Conservation (phyloP, 176 grass and related monocot species). For the Eragrostis nindensis region DNA sequence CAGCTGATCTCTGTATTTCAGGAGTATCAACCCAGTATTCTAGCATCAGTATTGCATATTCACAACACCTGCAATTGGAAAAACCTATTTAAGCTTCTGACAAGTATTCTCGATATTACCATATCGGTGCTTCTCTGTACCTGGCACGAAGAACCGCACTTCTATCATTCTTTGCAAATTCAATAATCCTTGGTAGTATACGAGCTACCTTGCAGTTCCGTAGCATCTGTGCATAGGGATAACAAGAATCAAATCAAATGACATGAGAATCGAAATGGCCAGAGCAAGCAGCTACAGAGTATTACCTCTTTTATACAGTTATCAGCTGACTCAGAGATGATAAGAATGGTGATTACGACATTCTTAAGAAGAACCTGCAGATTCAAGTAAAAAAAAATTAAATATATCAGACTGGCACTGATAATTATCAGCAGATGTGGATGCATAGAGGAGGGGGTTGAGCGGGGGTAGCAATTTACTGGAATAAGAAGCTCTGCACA, state of each 20-base stretch:
- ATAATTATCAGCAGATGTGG: background rate
- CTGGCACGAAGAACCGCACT: constrained; percentile 77
- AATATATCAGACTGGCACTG: constrained; percentile 12
- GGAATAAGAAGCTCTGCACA: constrained; percentile 88
- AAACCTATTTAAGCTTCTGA: constrained; percentile 8
- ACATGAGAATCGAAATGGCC: constrained; percentile 21
- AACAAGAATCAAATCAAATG: constrained; percentile 27
- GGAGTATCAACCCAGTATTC: constrained; percentile 89
- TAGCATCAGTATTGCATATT: constrained; percentile 86
- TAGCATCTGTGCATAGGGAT: constrained; percentile 60
- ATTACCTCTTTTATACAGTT: constrained; percentile 92
- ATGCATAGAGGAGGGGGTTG: constrained; percentile 2
- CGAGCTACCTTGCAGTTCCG: constrained; percentile 91
- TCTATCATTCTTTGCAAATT: constrained; percentile 81
- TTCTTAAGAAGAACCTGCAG: constrained; percentile 82
- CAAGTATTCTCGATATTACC: background rate
- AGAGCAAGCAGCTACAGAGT: constrained; percentile 27
- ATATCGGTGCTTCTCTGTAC: constrained; percentile 25
- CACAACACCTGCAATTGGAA: constrained; percentile 69
- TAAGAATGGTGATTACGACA: constrained; percentile 84
- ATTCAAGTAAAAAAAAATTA: constrained; percentile 5
- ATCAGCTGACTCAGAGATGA: constrained; percentile 88
- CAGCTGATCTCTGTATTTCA: constrained; percentile 81
- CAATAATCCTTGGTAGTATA: constrained; percentile 77
- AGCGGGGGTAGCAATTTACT: constrained; percentile 45